Percentiles rank a stretch among this genome's conserved stretches.
These are phyloP conservation scores for Lumnitzera littorea DNA, from an alignment of 345 rosid species.

Conservation along the genomic window DNA sequence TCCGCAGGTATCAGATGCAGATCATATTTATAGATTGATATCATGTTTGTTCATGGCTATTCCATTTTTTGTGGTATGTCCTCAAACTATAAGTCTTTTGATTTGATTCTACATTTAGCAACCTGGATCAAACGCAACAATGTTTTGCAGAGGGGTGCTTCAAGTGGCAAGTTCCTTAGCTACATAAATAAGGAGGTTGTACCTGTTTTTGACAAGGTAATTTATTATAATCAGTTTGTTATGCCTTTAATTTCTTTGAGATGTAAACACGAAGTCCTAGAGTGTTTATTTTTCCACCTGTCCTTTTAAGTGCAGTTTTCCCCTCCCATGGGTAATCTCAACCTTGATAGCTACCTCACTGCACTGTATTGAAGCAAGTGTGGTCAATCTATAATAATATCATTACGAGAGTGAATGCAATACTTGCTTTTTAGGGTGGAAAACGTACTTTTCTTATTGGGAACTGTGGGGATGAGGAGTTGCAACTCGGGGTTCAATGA, in stretches of 20 bases:
- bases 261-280: neutral
- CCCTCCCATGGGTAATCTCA: no score
- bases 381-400: no score
- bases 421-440: no score
- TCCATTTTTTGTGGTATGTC: conserved; percentile 85
- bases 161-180: conserved; percentile 82
- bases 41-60: conserved; percentile 89
- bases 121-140: conserved; percentile 1
- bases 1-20: conserved; percentile 81
- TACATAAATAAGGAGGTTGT: conserved; percentile 83
- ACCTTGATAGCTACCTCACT: no score
- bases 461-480: no score
- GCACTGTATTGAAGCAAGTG: no score
- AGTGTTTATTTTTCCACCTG: no score
- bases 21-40: conserved; percentile 91
- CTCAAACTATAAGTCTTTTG: conserved; percentile 2
- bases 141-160: conserved; percentile 73
- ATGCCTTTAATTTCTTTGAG: neutral
- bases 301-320: no score
- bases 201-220: conserved; percentile 91
- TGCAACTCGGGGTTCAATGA: no score
- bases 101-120: conserved; percentile 4
- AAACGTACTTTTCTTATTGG: no score
- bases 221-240: conserved; percentile 1
- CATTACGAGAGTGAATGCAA: no score